These are phyloP conservation scores for Acacia pycnantha DNA, from an alignment of 331 rosid genomes.

Conservation along the genomic window DNA sequence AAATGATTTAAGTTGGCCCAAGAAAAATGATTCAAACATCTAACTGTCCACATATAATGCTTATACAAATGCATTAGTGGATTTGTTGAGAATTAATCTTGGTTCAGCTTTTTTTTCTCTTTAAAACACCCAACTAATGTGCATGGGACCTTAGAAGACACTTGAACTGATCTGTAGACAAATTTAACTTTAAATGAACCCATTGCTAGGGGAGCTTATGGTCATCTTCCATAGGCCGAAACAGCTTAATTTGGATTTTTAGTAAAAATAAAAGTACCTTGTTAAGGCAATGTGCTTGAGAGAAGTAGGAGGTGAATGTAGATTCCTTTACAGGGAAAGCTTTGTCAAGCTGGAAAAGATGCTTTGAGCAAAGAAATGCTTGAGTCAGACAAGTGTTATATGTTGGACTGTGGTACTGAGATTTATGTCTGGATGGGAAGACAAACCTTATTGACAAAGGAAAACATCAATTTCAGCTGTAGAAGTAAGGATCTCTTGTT, in stretches of 20 bases:
- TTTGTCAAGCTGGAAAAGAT: constrained; percentile 51
- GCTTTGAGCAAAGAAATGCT: constrained; percentile 63
- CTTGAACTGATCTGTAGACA: not conserved
- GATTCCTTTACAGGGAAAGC: constrained; percentile 59
- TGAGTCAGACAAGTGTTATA: constrained; percentile 82
- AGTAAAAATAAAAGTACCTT: not conserved
- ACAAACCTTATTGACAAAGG: constrained; percentile 68
- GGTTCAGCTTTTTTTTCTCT: constrained; percentile 16
- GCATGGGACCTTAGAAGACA: not conserved
- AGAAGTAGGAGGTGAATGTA: constrained; percentile 7
- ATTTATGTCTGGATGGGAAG: constrained; percentile 93
- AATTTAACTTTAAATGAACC: not conserved
- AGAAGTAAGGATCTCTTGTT: constrained; percentile 63
- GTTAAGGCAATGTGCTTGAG: not conserved
- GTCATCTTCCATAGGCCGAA: not conserved
- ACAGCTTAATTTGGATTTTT: not conserved
- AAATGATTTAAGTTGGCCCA: not conserved
- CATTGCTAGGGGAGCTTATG: not conserved
- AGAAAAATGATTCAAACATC: not conserved
- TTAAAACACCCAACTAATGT: not conserved
- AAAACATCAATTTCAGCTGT: constrained; percentile 69
- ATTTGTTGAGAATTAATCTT: constrained; percentile 14
- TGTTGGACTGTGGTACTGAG: constrained; percentile 84
- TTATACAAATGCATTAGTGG: constrained; percentile 7
- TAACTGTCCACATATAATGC: not conserved